Percentiles rank a stretch among this genome's conserved stretches.
Evolutionary conservation across 2,329 filamentous ascomycete genomes (phyloP).

Genomic region (Corinectria fuckeliana): DNA sequence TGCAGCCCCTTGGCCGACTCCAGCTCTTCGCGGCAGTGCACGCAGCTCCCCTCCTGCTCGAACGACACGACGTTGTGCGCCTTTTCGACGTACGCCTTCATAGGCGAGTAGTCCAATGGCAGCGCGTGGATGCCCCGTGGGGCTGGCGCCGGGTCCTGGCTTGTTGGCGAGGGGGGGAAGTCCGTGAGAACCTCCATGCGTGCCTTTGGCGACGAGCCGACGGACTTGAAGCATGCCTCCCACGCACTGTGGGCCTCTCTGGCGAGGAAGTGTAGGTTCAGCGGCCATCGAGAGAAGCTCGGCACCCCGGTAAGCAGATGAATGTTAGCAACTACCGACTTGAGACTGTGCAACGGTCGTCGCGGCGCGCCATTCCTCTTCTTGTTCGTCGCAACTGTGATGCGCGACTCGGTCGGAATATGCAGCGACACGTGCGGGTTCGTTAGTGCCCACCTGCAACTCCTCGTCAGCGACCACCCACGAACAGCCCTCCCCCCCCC

Average conservation of each 20-base stretch:
- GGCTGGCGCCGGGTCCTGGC: conserved; percentile 10
- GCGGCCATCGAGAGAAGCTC: conserved; percentile 84
- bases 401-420: conserved; percentile 69
- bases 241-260: conserved; percentile 73
- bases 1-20: conserved; percentile 58
- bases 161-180: conserved; percentile 45
- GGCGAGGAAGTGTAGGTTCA: conserved; percentile 80
- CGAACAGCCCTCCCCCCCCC: not conserved
- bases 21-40: conserved; percentile 57
- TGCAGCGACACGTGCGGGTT: conserved; percentile 84
- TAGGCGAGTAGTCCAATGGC: conserved; percentile 59
- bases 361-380: conserved; percentile 62
- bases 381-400: conserved; percentile 57
- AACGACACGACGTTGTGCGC: conserved; percentile 60
- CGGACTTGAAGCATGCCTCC: conserved; percentile 62
- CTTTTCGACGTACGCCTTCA: conserved; percentile 63
- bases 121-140: conserved; percentile 60
- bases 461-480: not conserved
- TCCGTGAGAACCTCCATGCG: conserved; percentile 65
- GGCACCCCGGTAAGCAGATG: conserved; percentile 79
- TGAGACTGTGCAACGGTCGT: conserved; percentile 65
- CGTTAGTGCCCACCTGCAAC: conserved; percentile 85
- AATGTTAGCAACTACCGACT: conserved; percentile 77
- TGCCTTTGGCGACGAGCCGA: conserved; percentile 53
- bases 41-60: conserved; percentile 61